Conservation (phyloP, 75 land plant genomes). For the Azolla pinnata region DNA sequence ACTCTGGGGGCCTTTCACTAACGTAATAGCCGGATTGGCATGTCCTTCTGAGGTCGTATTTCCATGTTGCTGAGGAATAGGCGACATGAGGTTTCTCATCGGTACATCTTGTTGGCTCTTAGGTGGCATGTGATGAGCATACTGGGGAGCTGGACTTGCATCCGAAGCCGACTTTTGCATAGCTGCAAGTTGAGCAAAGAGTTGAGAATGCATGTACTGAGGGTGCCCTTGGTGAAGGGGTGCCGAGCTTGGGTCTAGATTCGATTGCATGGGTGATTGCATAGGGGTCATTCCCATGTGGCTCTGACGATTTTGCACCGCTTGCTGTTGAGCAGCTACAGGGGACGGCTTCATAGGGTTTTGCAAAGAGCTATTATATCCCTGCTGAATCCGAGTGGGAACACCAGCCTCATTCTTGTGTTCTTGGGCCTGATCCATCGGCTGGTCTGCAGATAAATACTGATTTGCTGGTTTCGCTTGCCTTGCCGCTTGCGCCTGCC, state of each 20-base stretch:
- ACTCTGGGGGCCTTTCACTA: slow-evolving; percentile 24
- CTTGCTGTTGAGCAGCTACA: slow-evolving; percentile 24
- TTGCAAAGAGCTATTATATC: slow-evolving; percentile 23
- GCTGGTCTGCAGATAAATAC: slow-evolving; percentile 32
- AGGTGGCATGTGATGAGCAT: slow-evolving; percentile 18
- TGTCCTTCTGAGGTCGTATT: slow-evolving; percentile 47
- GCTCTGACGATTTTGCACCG: slow-evolving; percentile 31
- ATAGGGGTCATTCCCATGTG: slow-evolving; percentile 33
- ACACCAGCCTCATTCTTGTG: slow-evolving; percentile 14
- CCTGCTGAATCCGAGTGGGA: slow-evolving; percentile 9
- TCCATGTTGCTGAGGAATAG: slow-evolving; percentile 31
- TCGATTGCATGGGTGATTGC: slow-evolving; percentile 56
- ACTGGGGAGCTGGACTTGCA: slow-evolving; percentile 28
- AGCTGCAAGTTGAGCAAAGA: slow-evolving; percentile 48
- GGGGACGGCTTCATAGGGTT: slow-evolving; percentile 19
- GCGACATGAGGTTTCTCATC: slow-evolving; percentile 20
- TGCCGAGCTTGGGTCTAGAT: slow-evolving; percentile 51
- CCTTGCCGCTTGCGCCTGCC: slow-evolving; percentile 41
- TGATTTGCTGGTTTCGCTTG: slow-evolving; percentile 33
- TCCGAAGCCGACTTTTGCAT: slow-evolving; percentile 60
- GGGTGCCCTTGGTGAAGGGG: slow-evolving; percentile 53
- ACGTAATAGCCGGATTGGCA: slow-evolving; percentile 36
- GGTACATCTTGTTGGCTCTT: slow-evolving; percentile 18
- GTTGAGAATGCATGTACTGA: slow-evolving; percentile 47
- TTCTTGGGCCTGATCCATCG: slow-evolving; percentile 33